A percentile compares a stretch with the other conserved stretches of the same genome.
Conservation (phyloP, 306 rosid genomes). For the Vigna trinervia region DNA sequence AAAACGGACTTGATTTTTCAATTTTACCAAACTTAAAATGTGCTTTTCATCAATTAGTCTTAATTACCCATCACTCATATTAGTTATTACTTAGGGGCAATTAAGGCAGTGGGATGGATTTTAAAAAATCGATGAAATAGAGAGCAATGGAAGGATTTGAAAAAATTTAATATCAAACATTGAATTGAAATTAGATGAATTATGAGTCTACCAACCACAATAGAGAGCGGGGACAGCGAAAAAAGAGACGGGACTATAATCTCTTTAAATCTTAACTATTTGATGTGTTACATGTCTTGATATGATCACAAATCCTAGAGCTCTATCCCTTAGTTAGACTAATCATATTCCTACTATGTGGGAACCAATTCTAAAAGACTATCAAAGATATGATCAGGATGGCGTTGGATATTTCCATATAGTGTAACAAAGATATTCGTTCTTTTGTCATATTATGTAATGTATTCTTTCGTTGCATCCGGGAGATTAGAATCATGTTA, state of each 20-base stretch:
- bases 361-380: background rate
- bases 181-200: background rate
- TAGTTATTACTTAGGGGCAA: background rate
- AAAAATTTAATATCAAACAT: background rate
- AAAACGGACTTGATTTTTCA: no score
- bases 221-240: background rate
- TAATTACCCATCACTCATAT: background rate
- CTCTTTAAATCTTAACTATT: background rate
- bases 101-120: background rate
- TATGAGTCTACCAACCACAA: background rate
- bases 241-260: background rate
- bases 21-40: background rate
- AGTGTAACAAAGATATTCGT: background rate
- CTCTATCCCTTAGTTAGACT: background rate
- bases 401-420: background rate
- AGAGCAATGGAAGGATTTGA: background rate
- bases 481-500: conserved; percentile 3
- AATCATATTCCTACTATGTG: background rate
- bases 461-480: background rate
- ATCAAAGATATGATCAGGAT: background rate
- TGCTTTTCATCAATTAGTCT: background rate
- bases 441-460: background rate
- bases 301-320: background rate
- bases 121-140: conserved; percentile 20
- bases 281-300: background rate